phyloP scores from a whole-genome alignment of 2,329 filamentous ascomycete species.

The Ceratocystis lukuohia region DNA sequence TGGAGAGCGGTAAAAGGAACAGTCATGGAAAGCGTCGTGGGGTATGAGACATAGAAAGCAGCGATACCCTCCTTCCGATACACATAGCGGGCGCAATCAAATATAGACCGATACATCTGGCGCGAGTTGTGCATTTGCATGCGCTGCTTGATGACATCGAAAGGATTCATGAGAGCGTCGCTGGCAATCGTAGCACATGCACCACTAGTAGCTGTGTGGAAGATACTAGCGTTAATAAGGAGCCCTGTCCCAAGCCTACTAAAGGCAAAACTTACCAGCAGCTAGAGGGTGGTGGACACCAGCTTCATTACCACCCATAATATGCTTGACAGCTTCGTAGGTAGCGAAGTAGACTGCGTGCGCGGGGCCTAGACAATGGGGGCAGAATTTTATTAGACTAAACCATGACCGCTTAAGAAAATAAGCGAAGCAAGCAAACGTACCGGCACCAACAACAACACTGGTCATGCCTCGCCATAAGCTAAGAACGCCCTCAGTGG shows the following conservation, averaged over 20 bases:
- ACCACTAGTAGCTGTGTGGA: constrained; percentile 68
- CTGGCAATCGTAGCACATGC: constrained; percentile 92
- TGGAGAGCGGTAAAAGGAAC: constrained; percentile 95
- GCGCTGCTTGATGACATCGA: constrained; percentile 98
- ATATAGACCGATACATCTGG: constrained; percentile 68
- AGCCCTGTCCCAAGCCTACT: background rate
- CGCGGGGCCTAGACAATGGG: constrained; percentile 57
- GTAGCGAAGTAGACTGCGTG: constrained; percentile 98
- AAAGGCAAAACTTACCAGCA: constrained; percentile 49
- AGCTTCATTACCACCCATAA: constrained; percentile 80
- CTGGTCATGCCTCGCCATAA: constrained; percentile 95
- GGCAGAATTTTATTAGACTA: constrained; percentile 22
- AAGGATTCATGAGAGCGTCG: constrained; percentile 98
- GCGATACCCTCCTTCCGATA: constrained; percentile 76
- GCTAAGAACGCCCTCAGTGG: constrained; percentile 76
- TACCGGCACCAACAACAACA: constrained; percentile 88
- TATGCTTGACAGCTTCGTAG: constrained; percentile 92
- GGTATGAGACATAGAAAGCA: constrained; percentile 97
- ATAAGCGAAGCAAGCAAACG: constrained; percentile 24
- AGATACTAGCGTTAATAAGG: background rate
- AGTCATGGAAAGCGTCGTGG: constrained; percentile 95
- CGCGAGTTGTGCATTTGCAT: constrained; percentile 98
- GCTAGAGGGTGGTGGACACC: constrained; percentile 86
- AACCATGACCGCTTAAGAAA: background rate
- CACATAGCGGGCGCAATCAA: constrained; percentile 76